Evolutionary conservation across 345 rosid genomes (phyloP), one percentile per base, ranked within the genome.

Genomic region (Fremontodendron californicum): DNA sequence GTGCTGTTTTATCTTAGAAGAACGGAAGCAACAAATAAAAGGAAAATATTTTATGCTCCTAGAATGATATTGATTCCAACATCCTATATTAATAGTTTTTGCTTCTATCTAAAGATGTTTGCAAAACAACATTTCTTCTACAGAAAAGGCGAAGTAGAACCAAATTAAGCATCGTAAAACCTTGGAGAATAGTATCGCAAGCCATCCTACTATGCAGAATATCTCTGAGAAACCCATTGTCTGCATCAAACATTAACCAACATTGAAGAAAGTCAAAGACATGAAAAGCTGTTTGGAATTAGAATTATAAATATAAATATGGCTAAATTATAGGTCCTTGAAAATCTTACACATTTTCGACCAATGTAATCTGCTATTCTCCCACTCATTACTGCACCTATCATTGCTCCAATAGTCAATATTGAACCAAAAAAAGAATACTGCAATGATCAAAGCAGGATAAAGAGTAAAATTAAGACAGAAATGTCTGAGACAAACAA

Each of bases 401-500:
- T 77, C 98, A 90, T 91, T 52, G 94, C 98, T 61, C 98, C 98
- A 58, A 89, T 78, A 0, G 94, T 90, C 75, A 93, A 72, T 82
- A 91, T 85, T 31, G 97, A 93, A 69, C 94, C 97, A 31, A 93
- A 93, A 73, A 90, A 69, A 25, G 97, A 91, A 80, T 85, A 93
- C 98, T 93, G 87, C 85, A 82, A 74, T 8, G 39, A 35, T n/a
- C 46, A 1, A 37, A 71, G 23, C 6, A 46, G 48, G 79, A 70
- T 16, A 29, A 65, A 43, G 0, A 9, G 15, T 29, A 55, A 43
- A 10, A 16, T 23, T 5, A 55, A 39, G 21, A 19, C 49, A 51
- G 18, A 73, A 72, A 55, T 2, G 65, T n/a, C 23, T 46, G 72
- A 15, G 0, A 64, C 1, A 60, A 51, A 74, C 70, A 46, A 81